A percentile compares a stretch with the other conserved stretches of the same genome.
Conservation (phyloP, 495 filamentous ascomycete species). For the Hyphodiscus hymeniophilus region DNA sequence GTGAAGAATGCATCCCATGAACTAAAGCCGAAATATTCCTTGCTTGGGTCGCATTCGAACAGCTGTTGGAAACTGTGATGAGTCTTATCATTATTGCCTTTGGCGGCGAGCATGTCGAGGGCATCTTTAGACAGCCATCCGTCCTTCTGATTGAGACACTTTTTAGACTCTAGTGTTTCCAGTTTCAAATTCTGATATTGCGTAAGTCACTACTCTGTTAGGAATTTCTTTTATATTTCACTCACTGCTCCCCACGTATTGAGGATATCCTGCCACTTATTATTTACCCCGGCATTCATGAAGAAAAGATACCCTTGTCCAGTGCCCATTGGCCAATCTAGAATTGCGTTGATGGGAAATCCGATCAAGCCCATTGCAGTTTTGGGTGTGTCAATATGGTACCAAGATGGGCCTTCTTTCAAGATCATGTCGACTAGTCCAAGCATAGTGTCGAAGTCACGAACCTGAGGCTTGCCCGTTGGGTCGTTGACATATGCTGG, state of each 20-base stretch:
- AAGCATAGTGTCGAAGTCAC: conserved; percentile 58
- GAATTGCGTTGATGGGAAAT: conserved; percentile 44
- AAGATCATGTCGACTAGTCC: conserved; percentile 56
- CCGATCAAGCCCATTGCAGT: conserved; percentile 43
- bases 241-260: conserved; percentile 48
- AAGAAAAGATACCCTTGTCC: conserved; percentile 55
- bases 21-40: conserved; percentile 49
- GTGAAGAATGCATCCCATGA: conserved; percentile 79
- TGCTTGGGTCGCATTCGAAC: conserved; percentile 40
- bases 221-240: not conserved
- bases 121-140: conserved; percentile 56
- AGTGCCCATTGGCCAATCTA: conserved; percentile 49
- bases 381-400: conserved; percentile 57
- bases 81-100: conserved; percentile 21
- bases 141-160: conserved; percentile 5
- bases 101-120: conserved; percentile 26
- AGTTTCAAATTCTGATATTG: not conserved
- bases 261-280: conserved; percentile 57
- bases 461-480: conserved; percentile 45
- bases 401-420: conserved; percentile 47
- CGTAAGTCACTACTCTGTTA: not conserved
- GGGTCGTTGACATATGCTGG: conserved; percentile 52
- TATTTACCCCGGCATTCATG: conserved; percentile 58
- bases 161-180: conserved; percentile 28
- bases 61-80: conserved; percentile 41